Evolutionary conservation across 192 early-diverging fungal genomes (phyloP).

Genomic region (Mortierella claussenii): DNA sequence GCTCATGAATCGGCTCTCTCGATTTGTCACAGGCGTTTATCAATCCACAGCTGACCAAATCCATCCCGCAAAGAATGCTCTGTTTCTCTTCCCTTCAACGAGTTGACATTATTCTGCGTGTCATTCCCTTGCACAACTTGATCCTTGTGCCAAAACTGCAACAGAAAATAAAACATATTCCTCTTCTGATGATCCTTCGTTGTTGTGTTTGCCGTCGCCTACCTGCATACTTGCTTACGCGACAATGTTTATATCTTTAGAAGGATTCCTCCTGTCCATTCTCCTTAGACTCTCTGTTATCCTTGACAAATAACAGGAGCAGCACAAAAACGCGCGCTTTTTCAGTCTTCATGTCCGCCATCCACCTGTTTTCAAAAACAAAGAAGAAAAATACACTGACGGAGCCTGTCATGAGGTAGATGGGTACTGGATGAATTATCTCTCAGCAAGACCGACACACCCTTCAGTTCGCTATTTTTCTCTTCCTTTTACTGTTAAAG

Average conservation of each 20-base stretch:
- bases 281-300: background rate
- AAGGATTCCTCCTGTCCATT: background rate
- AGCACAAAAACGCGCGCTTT: background rate
- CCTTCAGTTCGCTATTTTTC: background rate
- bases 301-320: background rate
- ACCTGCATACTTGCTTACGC: background rate
- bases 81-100: no score
- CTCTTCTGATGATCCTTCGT: background rate
- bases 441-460: background rate
- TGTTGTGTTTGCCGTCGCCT: background rate
- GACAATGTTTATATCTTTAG: background rate
- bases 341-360: background rate
- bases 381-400: background rate
- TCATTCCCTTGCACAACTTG: background rate
- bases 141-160: background rate
- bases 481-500: background rate
- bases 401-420: background rate
- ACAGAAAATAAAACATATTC: background rate
- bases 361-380: background rate
- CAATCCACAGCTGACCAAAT: no score
- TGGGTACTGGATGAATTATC: background rate
- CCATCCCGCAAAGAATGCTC: no score
- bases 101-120: no score
- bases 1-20: no score
- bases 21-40: no score